Base-by-base conservation (phyloP, 345 rosid species). In the Acer yangbiense region DNA sequence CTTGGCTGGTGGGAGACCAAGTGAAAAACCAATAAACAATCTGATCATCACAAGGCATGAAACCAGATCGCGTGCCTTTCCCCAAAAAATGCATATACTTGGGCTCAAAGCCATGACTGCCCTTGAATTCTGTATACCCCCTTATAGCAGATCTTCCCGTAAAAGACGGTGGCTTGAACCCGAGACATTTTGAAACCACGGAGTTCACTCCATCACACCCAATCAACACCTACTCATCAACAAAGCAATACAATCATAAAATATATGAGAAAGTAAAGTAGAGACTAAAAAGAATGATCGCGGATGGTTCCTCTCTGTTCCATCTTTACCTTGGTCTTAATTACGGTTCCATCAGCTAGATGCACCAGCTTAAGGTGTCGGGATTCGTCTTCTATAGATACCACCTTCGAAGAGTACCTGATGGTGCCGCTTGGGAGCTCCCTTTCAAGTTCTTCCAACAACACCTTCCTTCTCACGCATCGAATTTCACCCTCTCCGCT, bases 131-230 rank as follows among this genome's bases (percentile, higher is more conserved):
- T 44, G 81, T 83, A 76, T 9, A 83, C 66, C 90, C 95, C 69
- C 92, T 82, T 18, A 91, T 81, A 7, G 86, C 83, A 23, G 77
- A 64, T 73, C 91, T 65, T n/a, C 88, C 71, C 0, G 87, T 32
- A 58, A 55, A 86, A 27, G 78, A 77, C 3, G 88, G 88, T 9
- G 61, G 80, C 78, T 84, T 85, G 81, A 91, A 88, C 9, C 91
- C 94, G 18, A 93, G 75, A 90, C 90, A 91, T 74, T 83, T 91
- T 7, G 91, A 87, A 80, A 88, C 89, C 64, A 84, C 83, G 2
- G 97, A 91, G 76, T 90, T 87, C 73, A 88, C 90, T 25, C 95
- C 97, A 63, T 89, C 95, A 68, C 95, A 88, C 72, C 95, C 97
- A 57, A 93, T 79, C 83, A 91, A 79, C 69, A 86, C 86, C 93